Evolutionary conservation across 73 alveolate species (phyloP), one percentile per base, ranked within the genome.

Genomic region (Blepharisma stoltei): DNA sequence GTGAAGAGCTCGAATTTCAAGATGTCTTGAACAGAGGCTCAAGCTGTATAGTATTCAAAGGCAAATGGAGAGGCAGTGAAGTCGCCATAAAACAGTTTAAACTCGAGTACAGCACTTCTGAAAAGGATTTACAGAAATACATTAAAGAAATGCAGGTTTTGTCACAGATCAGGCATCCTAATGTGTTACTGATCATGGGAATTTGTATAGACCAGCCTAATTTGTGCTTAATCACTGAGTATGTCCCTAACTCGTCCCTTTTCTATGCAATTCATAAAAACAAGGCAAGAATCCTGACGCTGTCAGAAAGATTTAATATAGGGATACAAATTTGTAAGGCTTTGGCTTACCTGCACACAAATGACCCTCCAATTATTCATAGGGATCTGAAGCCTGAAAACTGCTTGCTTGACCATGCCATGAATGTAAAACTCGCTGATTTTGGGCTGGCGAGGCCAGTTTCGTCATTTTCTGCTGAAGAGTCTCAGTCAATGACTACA

Each of bases 381-480:
- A 7, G 92, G 95, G 49, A 83, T 76, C 44, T 91, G 94, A 81
- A 75, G 87, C 71, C 95, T 95, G 6, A 70, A 85, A 53, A 88
- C 92, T 45, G 88, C 85, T 86, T 81, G 83, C 65, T 96, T 84
- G 80, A 86, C 95, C 86, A 98, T 94, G 82, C 67, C 78, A 54
- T 80, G 91, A 27, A 95, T 95, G 23, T 69, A 6, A 69, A 69
- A 69, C 11, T 69, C 60, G 79, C 79, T 69, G 79, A 69, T 43
- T 69, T 89, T 90, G 54, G 99, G 90, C 6, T 98, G 93, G 87
- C 89, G 98, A 82, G 99, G 95, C 89, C 86, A 95, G 52, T 92
- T 93, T 89, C 86, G 95, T 7, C 96, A 89, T 76, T 94, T 94
- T 82, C 86, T 94, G 43, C 81, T 92, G 67, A 86, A 92, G 21